Evolutionary conservation across 306 rosid genomes (phyloP).

Genomic region (Cajanus cajan): DNA sequence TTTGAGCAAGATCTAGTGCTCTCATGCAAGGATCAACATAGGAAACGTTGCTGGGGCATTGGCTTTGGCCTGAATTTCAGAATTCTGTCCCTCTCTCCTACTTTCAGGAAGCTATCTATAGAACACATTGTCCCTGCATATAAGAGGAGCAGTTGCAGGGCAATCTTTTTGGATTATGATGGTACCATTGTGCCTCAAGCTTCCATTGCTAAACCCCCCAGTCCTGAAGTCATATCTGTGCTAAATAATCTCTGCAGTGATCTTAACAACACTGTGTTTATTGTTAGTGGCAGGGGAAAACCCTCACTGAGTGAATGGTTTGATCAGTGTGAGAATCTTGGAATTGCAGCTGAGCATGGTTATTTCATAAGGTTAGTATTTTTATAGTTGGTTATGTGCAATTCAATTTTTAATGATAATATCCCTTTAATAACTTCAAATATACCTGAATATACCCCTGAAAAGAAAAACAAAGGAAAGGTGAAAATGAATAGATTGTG

Average conservation of each 20-base stretch:
- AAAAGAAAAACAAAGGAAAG: neutral
- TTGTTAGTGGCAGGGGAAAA: slow-evolving; percentile 82
- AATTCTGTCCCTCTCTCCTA: slow-evolving; percentile 80
- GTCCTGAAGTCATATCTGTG: slow-evolving; percentile 59
- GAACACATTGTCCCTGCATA: slow-evolving; percentile 64
- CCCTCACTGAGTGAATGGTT: slow-evolving; percentile 67
- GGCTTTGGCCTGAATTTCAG: slow-evolving; percentile 81
- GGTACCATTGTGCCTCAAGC: slow-evolving; percentile 76
- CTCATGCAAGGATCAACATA: slow-evolving; percentile 72
- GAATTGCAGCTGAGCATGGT: slow-evolving; percentile 95
- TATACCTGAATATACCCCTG: neutral
- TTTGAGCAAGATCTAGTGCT: slow-evolving; percentile 67
- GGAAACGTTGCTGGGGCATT: slow-evolving; percentile 69
- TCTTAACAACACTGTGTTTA: slow-evolving; percentile 69
- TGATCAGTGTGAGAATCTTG: slow-evolving; percentile 71
- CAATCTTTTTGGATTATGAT: slow-evolving; percentile 87
- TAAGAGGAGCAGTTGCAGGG: slow-evolving; percentile 61
- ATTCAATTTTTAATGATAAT: slow-evolving; percentile 5
- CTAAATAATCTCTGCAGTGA: slow-evolving; percentile 70
- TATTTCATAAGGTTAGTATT: slow-evolving; percentile 64
- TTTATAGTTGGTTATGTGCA: neutral
- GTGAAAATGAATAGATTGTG: neutral
- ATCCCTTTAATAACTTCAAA: neutral
- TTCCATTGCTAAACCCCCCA: slow-evolving; percentile 61
- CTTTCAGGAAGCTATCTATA: slow-evolving; percentile 73